These are phyloP conservation scores for Fusarium pseudograminearum DNA, from an alignment of 2,329 filamentous ascomycete genomes.

Conservation along the genomic window DNA sequence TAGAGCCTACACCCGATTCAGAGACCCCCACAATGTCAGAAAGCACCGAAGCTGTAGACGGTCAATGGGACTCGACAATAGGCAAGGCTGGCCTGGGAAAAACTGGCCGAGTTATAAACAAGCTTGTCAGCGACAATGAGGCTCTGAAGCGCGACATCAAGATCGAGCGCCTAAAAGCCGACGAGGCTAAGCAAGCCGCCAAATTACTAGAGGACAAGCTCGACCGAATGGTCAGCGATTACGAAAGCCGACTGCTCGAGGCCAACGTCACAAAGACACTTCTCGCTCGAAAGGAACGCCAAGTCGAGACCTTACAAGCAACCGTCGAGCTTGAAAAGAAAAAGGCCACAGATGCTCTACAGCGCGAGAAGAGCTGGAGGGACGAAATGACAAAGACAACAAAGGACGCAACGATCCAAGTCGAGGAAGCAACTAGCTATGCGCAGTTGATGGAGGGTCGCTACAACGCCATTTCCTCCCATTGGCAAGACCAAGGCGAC, in stretches of 20 bases:
- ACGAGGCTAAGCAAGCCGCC: constrained; percentile 77
- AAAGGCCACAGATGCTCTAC: constrained; percentile 69
- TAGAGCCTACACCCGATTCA: constrained; percentile 48
- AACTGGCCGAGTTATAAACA: constrained; percentile 83
- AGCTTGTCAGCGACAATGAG: constrained; percentile 84
- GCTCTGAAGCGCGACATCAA: constrained; percentile 78
- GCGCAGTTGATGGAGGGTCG: constrained; percentile 77
- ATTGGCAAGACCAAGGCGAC: constrained; percentile 75
- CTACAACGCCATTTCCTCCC: constrained; percentile 74
- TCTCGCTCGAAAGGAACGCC: constrained; percentile 78
- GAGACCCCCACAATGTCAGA: constrained; percentile 49
- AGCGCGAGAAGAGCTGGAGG: constrained; percentile 71
- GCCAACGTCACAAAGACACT: constrained; percentile 78
- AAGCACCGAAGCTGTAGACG: constrained; percentile 52
- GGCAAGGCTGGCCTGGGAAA: constrained; percentile 79
- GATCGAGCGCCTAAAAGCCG: constrained; percentile 72
- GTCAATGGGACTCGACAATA: constrained; percentile 73
- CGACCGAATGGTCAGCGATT: constrained; percentile 74
- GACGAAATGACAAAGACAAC: constrained; percentile 72
- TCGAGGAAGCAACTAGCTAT: constrained; percentile 74
- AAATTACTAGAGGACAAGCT: constrained; percentile 78
- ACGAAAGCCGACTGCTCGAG: constrained; percentile 76
- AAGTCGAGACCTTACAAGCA: constrained; percentile 75
- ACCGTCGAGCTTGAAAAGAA: constrained; percentile 74
- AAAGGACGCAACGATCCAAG: constrained; percentile 69